phyloP scores from a whole-genome alignment of 805 yeast species.

The Lipomyces lipofer region DNA sequence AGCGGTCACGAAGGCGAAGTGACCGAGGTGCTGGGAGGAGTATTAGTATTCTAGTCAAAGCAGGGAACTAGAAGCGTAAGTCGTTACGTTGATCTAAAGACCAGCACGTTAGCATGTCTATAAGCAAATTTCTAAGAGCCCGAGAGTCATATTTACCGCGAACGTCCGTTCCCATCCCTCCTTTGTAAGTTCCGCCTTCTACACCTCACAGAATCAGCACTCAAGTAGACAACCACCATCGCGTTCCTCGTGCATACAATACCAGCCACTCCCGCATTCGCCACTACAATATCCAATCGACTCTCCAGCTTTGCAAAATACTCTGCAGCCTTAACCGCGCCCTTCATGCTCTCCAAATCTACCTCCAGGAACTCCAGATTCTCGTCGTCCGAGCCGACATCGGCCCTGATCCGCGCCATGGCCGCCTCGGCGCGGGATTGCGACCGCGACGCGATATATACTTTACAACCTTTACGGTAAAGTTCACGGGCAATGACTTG shows the following conservation, averaged over 20 bases:
- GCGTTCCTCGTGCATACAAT: constrained; percentile 9
- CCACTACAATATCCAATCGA: constrained; percentile 60
- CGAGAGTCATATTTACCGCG: constrained; percentile 18
- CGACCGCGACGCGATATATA: constrained; percentile 24
- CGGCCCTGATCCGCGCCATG: constrained; percentile 19
- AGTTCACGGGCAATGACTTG: constrained; percentile 25
- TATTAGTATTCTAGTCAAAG: not conserved
- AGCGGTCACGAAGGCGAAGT: constrained; percentile 28
- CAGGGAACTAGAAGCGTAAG: not conserved
- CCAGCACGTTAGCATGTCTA: not conserved
- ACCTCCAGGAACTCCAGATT: constrained; percentile 21
- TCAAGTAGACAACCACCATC: not conserved
- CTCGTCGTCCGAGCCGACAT: constrained; percentile 14
- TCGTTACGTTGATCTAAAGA: not conserved
- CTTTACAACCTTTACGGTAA: constrained; percentile 27
- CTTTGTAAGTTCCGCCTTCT: constrained; percentile 20
- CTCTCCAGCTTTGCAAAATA: constrained; percentile 46
- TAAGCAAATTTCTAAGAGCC: not conserved
- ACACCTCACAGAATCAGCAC: not conserved
- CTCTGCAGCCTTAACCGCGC: constrained; percentile 28
- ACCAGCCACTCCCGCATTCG: constrained; percentile 64
- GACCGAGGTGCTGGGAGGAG: constrained; percentile 27
- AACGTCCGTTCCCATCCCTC: constrained; percentile 29
- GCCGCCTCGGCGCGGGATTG: constrained; percentile 20
- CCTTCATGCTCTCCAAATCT: constrained; percentile 24